Percentiles rank a stretch among this genome's conserved stretches.
Conservation (phyloP, 1,284 basidiomycete genomes). For the Abortiporus biennis region DNA sequence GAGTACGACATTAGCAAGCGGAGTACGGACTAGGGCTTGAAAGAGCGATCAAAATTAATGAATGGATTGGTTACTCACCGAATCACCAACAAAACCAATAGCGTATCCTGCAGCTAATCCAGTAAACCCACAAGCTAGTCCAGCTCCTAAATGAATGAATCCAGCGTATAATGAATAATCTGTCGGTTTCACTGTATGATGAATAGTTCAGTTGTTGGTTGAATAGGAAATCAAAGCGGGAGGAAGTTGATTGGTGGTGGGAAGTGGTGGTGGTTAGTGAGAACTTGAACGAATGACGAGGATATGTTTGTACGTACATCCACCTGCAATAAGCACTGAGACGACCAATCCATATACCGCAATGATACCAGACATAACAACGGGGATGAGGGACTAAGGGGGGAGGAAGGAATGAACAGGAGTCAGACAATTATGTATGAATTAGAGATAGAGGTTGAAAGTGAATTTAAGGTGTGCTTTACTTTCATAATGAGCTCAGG, state of each 20-base stretch:
- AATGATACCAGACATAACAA: constrained; percentile 81
- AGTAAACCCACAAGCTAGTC: constrained; percentile 87
- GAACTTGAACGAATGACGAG: background rate
- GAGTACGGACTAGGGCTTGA: constrained; percentile 4
- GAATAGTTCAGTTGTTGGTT: constrained; percentile 9
- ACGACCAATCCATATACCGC: constrained; percentile 66
- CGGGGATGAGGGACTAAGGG: constrained; percentile 81
- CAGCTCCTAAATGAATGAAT: constrained; percentile 93
- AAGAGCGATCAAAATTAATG: too few relatives aligned
- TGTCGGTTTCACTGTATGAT: constrained; percentile 52
- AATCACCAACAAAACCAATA: constrained; percentile 95
- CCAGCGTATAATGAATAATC: constrained; percentile 79
- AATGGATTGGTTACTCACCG: constrained; percentile 51
- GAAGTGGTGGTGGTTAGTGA: too few relatives aligned
- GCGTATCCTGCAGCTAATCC: constrained; percentile 97
- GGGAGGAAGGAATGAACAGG: background rate
- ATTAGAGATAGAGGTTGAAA: constrained; percentile 3
- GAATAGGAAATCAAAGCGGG: too few relatives aligned
- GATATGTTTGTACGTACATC: constrained; percentile 42
- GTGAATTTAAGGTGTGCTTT: constrained; percentile 18
- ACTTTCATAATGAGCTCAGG: constrained; percentile 99
- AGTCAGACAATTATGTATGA: background rate
- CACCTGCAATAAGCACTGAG: constrained; percentile 63
- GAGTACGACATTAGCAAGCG: background rate
- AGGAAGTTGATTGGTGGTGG: too few relatives aligned